A percentile compares a stretch with the other conserved stretches of the same genome.
These are phyloP conservation scores for Desmodesmus armatus DNA, from an alignment of 139 green algal species.

Conservation along the genomic window DNA sequence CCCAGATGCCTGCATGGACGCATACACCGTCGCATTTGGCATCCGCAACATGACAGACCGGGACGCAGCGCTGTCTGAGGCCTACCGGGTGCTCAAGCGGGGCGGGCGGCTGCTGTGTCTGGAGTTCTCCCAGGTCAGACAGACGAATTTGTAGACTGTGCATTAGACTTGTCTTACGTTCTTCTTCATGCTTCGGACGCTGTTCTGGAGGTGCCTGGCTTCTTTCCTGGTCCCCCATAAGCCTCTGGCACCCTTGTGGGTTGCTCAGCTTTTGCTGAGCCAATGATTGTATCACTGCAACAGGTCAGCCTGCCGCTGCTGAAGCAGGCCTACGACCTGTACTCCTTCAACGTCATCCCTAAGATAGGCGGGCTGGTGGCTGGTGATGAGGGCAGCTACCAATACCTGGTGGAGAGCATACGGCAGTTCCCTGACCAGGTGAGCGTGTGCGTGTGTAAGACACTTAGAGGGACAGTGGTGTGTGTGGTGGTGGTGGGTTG, in stretches of 20 bases:
- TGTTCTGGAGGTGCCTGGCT: no score
- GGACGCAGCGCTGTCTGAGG: conserved; percentile 85
- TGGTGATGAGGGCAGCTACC: conserved; percentile 88
- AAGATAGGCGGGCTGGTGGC: conserved; percentile 89
- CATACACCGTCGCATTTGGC: conserved; percentile 98
- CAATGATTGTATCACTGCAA: neutral
- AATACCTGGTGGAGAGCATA: conserved; percentile 99
- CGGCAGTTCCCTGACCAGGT: conserved; percentile 91
- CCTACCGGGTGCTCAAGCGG: conserved; percentile 52
- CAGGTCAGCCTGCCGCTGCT: conserved; percentile 66
- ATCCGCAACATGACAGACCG: conserved; percentile 97
- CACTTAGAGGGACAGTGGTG: no score
- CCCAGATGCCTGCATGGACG: conserved; percentile 80
- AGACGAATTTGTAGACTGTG: neutral
- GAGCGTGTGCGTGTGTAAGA: neutral
- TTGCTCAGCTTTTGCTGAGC: no score
- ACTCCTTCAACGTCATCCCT: conserved; percentile 97
- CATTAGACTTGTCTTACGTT: neutral
- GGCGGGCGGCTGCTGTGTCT: conserved; percentile 87
- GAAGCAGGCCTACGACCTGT: conserved; percentile 91
- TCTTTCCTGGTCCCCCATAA: no score
- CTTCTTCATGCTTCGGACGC: no score
- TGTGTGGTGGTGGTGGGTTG: no score
- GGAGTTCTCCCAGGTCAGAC: conserved; percentile 93
- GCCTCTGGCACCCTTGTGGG: no score